Conservation (phyloP, 192 early-diverging fungal genomes). For the Coemansia sp. region DNA sequence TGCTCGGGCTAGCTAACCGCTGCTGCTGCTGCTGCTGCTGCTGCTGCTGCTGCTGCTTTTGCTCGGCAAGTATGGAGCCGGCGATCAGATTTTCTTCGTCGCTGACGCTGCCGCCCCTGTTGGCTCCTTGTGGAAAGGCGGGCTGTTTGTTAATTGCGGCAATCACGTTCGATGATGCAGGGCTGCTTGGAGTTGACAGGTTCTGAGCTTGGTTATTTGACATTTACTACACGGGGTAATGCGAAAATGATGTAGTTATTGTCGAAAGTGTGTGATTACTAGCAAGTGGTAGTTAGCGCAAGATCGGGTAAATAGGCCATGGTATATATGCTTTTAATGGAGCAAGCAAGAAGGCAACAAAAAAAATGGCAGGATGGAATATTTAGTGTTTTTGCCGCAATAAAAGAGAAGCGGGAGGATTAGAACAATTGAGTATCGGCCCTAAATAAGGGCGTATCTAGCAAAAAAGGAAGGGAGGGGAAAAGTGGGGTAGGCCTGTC, state of each 20-base stretch:
- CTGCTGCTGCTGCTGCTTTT: not conserved
- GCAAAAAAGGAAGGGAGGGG: not conserved
- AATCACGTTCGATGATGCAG: not conserved
- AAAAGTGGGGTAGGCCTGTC: not conserved
- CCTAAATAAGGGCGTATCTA: not conserved
- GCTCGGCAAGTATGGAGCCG: not conserved
- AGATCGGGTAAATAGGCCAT: not conserved
- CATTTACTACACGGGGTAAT: constrained; percentile 46
- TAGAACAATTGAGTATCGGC: not conserved
- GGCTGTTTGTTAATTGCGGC: constrained; percentile 1
- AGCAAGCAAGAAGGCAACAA: not conserved
- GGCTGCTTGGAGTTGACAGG: constrained; percentile 14
- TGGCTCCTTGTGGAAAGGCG: not conserved
- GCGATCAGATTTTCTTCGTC: constrained; percentile 8
- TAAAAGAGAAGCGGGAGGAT: not conserved
- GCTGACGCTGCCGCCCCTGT: not conserved
- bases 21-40: not conserved
- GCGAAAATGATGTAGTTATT: not conserved
- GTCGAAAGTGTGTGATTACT: not conserved
- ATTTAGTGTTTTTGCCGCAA: not conserved
- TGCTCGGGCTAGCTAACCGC: not conserved
- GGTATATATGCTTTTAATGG: not conserved
- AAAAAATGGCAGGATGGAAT: not conserved
- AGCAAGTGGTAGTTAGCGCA: not conserved
- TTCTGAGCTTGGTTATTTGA: constrained; percentile 36